Conservation (phyloP, 2,329 filamentous ascomycete species). For the Claviceps paspali region DNA sequence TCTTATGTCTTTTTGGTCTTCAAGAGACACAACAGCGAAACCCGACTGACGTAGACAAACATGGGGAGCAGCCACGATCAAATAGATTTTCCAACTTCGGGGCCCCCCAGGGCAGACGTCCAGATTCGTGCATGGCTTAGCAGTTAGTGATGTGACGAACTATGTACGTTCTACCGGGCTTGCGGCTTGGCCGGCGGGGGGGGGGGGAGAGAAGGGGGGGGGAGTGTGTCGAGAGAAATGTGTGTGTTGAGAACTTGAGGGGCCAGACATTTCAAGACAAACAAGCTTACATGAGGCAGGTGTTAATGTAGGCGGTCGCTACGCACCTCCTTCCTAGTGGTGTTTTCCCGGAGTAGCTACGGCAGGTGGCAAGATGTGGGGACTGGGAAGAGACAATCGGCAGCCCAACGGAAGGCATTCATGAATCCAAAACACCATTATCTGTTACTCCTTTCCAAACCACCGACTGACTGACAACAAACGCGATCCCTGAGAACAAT, state of each 20-base stretch:
- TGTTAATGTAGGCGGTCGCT: too few relatives aligned
- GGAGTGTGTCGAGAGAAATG: slow-evolving; percentile 1
- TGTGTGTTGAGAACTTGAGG: too few relatives aligned
- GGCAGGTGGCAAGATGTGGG: too few relatives aligned
- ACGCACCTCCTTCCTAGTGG: too few relatives aligned
- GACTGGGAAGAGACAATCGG: not conserved
- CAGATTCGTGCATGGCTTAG: not conserved
- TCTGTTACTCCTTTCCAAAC: too few relatives aligned
- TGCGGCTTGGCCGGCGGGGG: not conserved
- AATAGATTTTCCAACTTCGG: slow-evolving; percentile 1
- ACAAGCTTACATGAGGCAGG: not conserved
- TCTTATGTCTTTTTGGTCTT: not conserved
- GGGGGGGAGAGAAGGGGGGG: not conserved
- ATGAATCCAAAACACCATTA: too few relatives aligned
- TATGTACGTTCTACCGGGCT: not conserved
- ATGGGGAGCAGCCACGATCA: slow-evolving; percentile 1
- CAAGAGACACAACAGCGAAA: not conserved
- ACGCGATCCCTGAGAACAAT: too few relatives aligned
- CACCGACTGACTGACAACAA: too few relatives aligned
- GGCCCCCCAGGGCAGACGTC: not conserved
- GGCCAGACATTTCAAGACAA: slow-evolving; percentile 4
- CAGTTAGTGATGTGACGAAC: slow-evolving; percentile 1
- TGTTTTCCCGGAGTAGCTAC: too few relatives aligned
- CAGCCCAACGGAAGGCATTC: not conserved
- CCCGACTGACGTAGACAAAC: not conserved